phyloP scores from a whole-genome alignment of 495 filamentous ascomycete species.

The Paragyromitra xinjiangensis region DNA sequence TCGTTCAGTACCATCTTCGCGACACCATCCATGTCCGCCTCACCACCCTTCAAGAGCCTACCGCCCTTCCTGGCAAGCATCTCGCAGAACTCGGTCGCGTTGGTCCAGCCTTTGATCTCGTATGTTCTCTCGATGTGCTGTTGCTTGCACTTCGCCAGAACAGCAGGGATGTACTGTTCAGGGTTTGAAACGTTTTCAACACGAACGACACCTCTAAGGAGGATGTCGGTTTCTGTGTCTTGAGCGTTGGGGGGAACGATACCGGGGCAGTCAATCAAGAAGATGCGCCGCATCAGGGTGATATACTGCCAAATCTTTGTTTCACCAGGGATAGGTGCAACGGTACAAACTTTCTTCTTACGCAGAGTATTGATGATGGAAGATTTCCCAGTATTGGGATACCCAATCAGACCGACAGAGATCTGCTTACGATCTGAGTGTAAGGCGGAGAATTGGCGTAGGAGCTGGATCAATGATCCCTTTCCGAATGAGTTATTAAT shows the following conservation, averaged over 20 bases:
- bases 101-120: constrained; percentile 76
- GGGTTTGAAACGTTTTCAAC: constrained; percentile 96
- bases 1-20: constrained; percentile 97
- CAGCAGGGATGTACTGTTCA: constrained; percentile 89
- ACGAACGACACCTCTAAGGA: constrained; percentile 90
- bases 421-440: constrained; percentile 93
- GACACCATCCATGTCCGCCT: constrained; percentile 90
- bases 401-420: constrained; percentile 86
- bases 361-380: constrained; percentile 92
- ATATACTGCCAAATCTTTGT: constrained; percentile 99
- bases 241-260: constrained; percentile 86
- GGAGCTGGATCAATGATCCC: constrained; percentile 77
- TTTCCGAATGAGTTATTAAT: constrained; percentile 93
- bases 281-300: constrained; percentile 95
- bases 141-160: constrained; percentile 78
- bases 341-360: constrained; percentile 89
- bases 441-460: constrained; percentile 91
- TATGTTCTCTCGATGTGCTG: constrained; percentile 94
- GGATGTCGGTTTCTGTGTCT: constrained; percentile 84
- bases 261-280: constrained; percentile 95
- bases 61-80: constrained; percentile 87
- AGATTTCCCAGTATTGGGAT: constrained; percentile 89
- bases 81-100: constrained; percentile 84
- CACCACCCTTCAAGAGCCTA: constrained; percentile 83
- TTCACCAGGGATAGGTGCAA: constrained; percentile 94